These are phyloP conservation scores for Aspergillus avenaceus DNA, from an alignment of 495 filamentous ascomycete genomes.

Conservation along the genomic window DNA sequence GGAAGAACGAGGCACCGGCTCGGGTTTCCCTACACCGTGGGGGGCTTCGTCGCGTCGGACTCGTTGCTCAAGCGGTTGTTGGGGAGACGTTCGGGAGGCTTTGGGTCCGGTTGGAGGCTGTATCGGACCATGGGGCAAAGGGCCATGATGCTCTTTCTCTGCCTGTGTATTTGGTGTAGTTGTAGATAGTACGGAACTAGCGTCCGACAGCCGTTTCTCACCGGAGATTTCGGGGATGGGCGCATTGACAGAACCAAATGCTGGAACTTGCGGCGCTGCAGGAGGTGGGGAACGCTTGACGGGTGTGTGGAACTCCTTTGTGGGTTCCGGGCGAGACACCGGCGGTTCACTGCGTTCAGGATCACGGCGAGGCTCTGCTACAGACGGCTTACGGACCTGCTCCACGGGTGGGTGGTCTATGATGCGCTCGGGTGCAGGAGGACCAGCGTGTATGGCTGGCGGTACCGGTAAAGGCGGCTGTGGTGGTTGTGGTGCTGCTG, in stretches of 20 bases:
- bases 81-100: conserved; percentile 27
- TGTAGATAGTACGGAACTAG: conserved; percentile 32
- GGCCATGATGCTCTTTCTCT: conserved; percentile 25
- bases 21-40: conserved; percentile 13
- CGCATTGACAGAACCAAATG: conserved; percentile 61
- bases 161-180: conserved; percentile 28
- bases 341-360: conserved; percentile 35
- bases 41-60: conserved; percentile 15
- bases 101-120: conserved; percentile 41
- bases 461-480: no score
- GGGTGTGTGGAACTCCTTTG: conserved; percentile 34
- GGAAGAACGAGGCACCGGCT: conserved; percentile 10
- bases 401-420: conserved; percentile 29
- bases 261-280: conserved; percentile 75
- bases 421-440: conserved; percentile 20
- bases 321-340: conserved; percentile 33
- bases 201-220: conserved; percentile 35
- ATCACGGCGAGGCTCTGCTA: conserved; percentile 38
- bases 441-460: conserved; percentile 9
- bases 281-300: conserved; percentile 61
- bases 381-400: conserved; percentile 36
- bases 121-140: conserved; percentile 14
- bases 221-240: conserved; percentile 25
- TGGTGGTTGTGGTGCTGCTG: conserved; percentile 21
- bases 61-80: conserved; percentile 17